Base-by-base conservation (phyloP, 1,284 basidiomycete species). In the Moesziomyces sp. region DNA sequence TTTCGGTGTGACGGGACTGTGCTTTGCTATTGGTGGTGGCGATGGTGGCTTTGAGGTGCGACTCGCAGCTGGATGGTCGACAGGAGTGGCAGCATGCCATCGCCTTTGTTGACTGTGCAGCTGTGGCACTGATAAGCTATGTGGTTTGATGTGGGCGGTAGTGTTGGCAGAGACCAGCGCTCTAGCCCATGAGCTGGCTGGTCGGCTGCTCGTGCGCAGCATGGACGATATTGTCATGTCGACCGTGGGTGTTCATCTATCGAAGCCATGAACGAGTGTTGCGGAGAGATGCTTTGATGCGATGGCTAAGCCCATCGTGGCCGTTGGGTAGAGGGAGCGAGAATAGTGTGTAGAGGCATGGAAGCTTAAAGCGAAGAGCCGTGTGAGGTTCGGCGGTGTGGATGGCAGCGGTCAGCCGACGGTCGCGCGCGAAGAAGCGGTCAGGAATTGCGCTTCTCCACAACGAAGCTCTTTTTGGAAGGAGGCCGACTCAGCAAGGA, bases 21-120 rank as follows among this genome's bases (percentile, higher is more conserved):
- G 24, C 26, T 46, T 14, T 7, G 43, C 28, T 53, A 40, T 35
- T 61, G 64, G 28, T 30, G 65, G 52, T 26, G 65, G 38, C 1
- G 54, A 42, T 16, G 50, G 59, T 18, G 30, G 51, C 38, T 40
- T 6, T 49, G 21, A 21, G 47, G 34, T 24, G 53, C 47, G 9
- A 28, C n/a, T n/a, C 14, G 26, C n/a, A 7, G 48, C 16, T 19
- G 66, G 66, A 49, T 51, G 45, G 23, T 69, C 56, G 11, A 63
- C 56, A 1, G 66, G 60, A 24, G 60, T 56, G 30, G 66, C 66
- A n/a, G 66, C 60, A 8, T 69, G 55, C 56, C 60, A 63, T 59
- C 66, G 51, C 50, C 50, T 62, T 43, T 69, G 66, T n/a, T 63
- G 53, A 2, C 16, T 40, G 38, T 44, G 56, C 13, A 34, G 34